These are phyloP conservation scores for Macrocystidia cucumis DNA, from an alignment of 1,284 basidiomycete genomes.

Conservation along the genomic window DNA sequence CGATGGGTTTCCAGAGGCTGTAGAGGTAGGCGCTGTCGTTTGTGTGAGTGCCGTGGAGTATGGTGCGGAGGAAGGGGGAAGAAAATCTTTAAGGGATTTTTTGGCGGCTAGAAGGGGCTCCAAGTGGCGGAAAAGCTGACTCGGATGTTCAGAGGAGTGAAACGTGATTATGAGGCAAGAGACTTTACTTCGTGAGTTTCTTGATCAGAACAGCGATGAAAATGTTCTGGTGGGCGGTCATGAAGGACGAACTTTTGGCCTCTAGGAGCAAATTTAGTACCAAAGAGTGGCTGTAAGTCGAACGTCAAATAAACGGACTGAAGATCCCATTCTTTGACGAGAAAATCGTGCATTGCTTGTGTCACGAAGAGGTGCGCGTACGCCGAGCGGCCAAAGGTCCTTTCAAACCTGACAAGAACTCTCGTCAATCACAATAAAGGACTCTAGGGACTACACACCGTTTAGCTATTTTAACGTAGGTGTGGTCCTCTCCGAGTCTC, in stretches of 20 bases:
- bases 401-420: slow-evolving; percentile 62
- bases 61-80: slow-evolving; percentile 33
- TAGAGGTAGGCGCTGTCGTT: slow-evolving; percentile 12
- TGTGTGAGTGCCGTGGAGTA: slow-evolving; percentile 61
- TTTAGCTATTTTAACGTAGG: slow-evolving; percentile 69
- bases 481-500: slow-evolving; percentile 61
- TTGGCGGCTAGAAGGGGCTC: slow-evolving; percentile 17
- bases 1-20: slow-evolving; percentile 12
- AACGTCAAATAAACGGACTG: slow-evolving; percentile 41
- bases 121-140: slow-evolving; percentile 23
- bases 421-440: slow-evolving; percentile 1
- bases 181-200: slow-evolving; percentile 68
- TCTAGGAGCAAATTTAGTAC: slow-evolving; percentile 34
- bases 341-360: slow-evolving; percentile 70
- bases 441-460: slow-evolving; percentile 35
- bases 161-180: slow-evolving; percentile 3
- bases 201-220: slow-evolving; percentile 60
- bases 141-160: neutral
- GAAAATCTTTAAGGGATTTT: slow-evolving; percentile 20
- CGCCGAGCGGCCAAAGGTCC: slow-evolving; percentile 69
- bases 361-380: slow-evolving; percentile 95
- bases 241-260: slow-evolving; percentile 76
- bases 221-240: slow-evolving; percentile 82
- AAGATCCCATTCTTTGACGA: slow-evolving; percentile 73
- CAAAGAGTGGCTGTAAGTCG: slow-evolving; percentile 1